phyloP scores from a whole-genome alignment of 2,329 filamentous ascomycete genomes.

The Microdochium bolleyi region DNA sequence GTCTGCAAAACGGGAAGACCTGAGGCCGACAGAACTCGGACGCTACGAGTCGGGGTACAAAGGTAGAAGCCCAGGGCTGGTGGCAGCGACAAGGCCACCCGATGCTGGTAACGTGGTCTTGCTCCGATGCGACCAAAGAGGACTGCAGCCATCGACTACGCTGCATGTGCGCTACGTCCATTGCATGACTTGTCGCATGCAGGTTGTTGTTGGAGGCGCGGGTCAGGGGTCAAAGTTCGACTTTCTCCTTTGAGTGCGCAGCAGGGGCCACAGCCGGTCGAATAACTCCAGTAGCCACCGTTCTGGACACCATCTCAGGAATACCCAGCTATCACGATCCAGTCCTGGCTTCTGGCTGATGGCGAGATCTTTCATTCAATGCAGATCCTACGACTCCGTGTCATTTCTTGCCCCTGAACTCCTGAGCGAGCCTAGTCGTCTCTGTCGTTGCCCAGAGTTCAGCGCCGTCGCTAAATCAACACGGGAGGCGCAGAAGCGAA shows the following conservation, averaged over 20 bases:
- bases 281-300: too few relatives aligned
- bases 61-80: not conserved
- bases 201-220: not conserved
- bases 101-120: not conserved
- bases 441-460: not conserved
- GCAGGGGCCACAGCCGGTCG: too few relatives aligned
- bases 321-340: too few relatives aligned
- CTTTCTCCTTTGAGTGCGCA: not conserved
- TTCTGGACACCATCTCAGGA: too few relatives aligned
- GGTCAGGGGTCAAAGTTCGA: not conserved
- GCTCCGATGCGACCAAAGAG: not conserved
- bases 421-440: not conserved
- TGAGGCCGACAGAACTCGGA: too few relatives aligned
- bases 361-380: not conserved
- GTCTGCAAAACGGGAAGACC: too few relatives aligned
- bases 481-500: not conserved
- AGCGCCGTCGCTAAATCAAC: not conserved
- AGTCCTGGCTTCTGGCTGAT: too few relatives aligned
- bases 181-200: not conserved
- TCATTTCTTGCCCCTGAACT: not conserved
- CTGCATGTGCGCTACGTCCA: not conserved
- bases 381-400: too few relatives aligned
- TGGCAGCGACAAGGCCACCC: not conserved
- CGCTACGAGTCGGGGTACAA: not conserved
- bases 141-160: not conserved